Conservation (phyloP, 2,329 filamentous ascomycete genomes). For the Cladosporium cucumerinum region DNA sequence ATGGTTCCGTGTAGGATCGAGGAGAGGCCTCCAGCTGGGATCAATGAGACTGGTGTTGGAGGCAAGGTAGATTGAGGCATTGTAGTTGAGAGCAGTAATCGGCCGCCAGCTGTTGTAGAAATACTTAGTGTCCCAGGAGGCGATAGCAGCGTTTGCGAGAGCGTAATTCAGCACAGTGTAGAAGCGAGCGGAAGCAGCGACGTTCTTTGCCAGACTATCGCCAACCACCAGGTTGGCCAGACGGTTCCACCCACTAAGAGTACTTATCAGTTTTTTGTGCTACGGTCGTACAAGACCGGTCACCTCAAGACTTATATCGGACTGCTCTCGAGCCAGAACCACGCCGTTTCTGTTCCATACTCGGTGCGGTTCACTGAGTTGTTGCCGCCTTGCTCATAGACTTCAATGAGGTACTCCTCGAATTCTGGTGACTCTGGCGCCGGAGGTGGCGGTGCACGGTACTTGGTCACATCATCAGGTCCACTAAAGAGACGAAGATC, state of each 20-base stretch:
- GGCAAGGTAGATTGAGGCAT: conserved; percentile 25
- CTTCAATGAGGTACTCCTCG: conserved; percentile 24
- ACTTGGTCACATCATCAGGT: conserved; percentile 27
- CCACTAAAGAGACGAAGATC: conserved; percentile 28
- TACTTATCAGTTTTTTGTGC: not conserved
- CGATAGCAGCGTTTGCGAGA: conserved; percentile 31
- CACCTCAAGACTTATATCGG: conserved; percentile 18
- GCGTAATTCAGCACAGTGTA: conserved; percentile 32
- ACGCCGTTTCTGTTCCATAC: conserved; percentile 29
- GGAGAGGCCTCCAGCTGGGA: conserved; percentile 27
- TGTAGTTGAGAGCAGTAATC: conserved; percentile 23
- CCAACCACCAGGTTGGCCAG: conserved; percentile 28
- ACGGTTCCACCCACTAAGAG: conserved; percentile 25
- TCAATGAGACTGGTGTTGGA: conserved; percentile 24
- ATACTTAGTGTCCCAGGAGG: conserved; percentile 29
- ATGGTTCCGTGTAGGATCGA: conserved; percentile 29
- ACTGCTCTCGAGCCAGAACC: conserved; percentile 31
- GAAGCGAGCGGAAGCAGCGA: conserved; percentile 29
- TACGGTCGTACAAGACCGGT: not conserved
- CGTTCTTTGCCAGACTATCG: conserved; percentile 24
- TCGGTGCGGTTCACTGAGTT: conserved; percentile 28
- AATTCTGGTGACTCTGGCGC: conserved; percentile 24
- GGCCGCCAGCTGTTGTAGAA: conserved; percentile 30
- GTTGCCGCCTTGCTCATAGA: conserved; percentile 27
- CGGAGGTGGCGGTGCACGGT: conserved; percentile 26